These are phyloP conservation scores for Blumeria hordei DNA, from an alignment of 2,329 filamentous ascomycete species.

Conservation along the genomic window DNA sequence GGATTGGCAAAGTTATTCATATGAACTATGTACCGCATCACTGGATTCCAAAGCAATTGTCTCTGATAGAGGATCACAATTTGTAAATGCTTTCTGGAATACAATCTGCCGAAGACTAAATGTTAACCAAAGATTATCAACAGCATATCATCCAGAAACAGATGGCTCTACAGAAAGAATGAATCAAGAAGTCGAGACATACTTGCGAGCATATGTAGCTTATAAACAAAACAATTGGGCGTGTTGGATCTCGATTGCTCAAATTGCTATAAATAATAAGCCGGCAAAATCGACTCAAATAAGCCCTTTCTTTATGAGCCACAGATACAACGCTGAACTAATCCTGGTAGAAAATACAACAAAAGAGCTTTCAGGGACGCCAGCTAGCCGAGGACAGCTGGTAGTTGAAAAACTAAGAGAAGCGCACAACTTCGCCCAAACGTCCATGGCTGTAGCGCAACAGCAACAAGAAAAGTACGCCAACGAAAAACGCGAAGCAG, in stretches of 20 bases:
- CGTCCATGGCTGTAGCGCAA: neutral
- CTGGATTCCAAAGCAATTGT: neutral
- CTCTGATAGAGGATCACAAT: neutral
- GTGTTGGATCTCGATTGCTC: neutral
- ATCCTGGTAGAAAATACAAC: neutral
- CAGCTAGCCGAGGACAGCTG: neutral
- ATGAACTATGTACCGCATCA: neutral
- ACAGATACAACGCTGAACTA: neutral
- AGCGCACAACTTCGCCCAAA: neutral
- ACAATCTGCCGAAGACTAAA: neutral
- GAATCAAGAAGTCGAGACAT: neutral
- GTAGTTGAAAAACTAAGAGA: conserved; percentile 1
- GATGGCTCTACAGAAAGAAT: neutral
- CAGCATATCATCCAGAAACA: neutral
- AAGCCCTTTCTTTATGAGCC: neutral
- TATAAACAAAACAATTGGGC: neutral
- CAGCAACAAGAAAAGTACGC: neutral
- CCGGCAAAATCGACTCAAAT: neutral
- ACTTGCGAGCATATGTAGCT: neutral
- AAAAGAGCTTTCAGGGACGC: neutral
- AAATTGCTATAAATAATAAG: neutral
- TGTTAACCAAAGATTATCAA: neutral
- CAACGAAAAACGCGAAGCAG: neutral
- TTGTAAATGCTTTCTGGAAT: neutral
- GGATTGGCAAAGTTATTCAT: neutral